phyloP scores from a whole-genome alignment of 257 asterid species.

The Forsythia viridissima region DNA sequence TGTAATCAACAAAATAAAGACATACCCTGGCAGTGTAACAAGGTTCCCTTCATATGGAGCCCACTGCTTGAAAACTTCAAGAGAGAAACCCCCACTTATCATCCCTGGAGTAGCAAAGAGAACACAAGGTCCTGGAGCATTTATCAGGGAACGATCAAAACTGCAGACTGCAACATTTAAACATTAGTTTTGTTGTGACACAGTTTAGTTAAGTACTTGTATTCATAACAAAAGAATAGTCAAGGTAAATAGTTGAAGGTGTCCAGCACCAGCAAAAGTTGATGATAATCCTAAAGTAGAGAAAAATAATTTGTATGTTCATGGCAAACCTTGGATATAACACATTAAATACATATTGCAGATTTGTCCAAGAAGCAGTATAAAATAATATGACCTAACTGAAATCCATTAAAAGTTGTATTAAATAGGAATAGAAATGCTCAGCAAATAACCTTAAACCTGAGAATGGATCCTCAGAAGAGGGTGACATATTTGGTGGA shows the following conservation, averaged over 20 bases:
- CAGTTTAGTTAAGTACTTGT: neutral
- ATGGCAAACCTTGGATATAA: neutral
- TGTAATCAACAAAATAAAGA: neutral
- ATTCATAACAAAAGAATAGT: neutral
- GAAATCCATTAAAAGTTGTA: neutral
- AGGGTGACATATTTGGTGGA: neutral
- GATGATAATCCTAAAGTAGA: neutral
- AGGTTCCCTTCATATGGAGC: conserved; percentile 85
- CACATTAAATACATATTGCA: neutral
- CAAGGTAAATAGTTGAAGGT: neutral
- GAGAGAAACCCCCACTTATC: conserved; percentile 91
- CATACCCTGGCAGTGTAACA: conserved; percentile 85
- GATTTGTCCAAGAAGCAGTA: neutral
- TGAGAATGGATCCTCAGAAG: neutral
- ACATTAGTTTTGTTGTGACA: neutral
- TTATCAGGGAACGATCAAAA: conserved; percentile 78
- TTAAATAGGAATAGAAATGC: neutral
- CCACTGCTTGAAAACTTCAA: conserved; percentile 93
- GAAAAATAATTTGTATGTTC: neutral
- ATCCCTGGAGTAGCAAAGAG: conserved; percentile 98
- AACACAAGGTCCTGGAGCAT: conserved; percentile 94
- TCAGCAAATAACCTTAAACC: neutral
- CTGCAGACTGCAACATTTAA: conserved; percentile 56
- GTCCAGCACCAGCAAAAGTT: neutral
- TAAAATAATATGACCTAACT: neutral